phyloP scores from a whole-genome alignment of 441 rosid species.

The Aquilaria agallochum region DNA sequence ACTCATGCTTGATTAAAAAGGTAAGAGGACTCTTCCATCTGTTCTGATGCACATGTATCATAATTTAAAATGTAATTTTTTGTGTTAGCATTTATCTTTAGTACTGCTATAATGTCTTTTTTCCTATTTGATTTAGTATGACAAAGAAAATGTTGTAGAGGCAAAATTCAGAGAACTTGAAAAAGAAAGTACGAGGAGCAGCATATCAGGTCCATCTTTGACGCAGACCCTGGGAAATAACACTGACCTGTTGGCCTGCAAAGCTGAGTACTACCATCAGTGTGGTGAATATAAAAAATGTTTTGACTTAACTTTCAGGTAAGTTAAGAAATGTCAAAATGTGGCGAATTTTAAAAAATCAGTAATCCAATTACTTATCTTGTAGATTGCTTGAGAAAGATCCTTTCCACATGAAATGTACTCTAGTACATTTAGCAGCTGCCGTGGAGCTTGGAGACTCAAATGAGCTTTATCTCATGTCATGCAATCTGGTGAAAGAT shows the following conservation, averaged over 20 bases:
- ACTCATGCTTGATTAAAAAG: constrained; percentile 88
- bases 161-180: constrained; percentile 81
- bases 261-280: constrained; percentile 95
- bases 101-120: too few relatives aligned
- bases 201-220: constrained; percentile 46
- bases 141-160: constrained; percentile 72
- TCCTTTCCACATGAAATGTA: constrained; percentile 90
- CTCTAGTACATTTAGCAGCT: constrained; percentile 83
- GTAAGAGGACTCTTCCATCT: constrained; percentile 26
- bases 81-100: too few relatives aligned
- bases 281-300: constrained; percentile 93
- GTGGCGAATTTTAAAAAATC: constrained; percentile 16
- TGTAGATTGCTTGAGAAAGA: constrained; percentile 88
- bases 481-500: constrained; percentile 95
- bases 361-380: constrained; percentile 9
- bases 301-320: constrained; percentile 80
- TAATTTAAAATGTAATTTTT: not conserved
- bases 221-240: constrained; percentile 58
- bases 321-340: constrained; percentile 28
- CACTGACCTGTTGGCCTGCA: constrained; percentile 85
- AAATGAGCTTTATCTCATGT: constrained; percentile 93
- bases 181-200: constrained; percentile 52
- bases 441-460: constrained; percentile 96
- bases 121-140: constrained; percentile 37
- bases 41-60: constrained; percentile 5